phyloP scores from a whole-genome alignment of 805 yeast genomes.

The Danielia oregonensis region DNA sequence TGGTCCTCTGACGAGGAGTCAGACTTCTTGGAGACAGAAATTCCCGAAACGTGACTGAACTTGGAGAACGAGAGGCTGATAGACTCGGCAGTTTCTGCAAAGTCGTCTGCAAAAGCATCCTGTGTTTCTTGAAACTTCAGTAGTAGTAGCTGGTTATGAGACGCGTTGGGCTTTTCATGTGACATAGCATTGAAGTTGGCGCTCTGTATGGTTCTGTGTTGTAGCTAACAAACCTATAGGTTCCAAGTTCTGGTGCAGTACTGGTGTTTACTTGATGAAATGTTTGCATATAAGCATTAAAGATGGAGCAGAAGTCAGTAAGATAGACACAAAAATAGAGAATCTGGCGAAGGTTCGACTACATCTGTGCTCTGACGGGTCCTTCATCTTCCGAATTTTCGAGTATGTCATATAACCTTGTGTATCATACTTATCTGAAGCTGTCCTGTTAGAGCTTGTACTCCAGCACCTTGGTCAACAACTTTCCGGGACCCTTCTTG shows the following conservation, averaged over 20 bases:
- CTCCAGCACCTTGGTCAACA: slow-evolving; percentile 39
- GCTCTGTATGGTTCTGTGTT: background rate
- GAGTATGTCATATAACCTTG: too few species aligned
- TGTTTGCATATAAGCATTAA: slow-evolving; percentile 2
- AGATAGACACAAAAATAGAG: too few species aligned
- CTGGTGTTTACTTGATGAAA: slow-evolving; percentile 4
- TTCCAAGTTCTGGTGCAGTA: slow-evolving; percentile 3
- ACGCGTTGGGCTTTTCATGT: slow-evolving; percentile 3
- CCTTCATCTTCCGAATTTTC: too few species aligned
- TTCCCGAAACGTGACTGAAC: slow-evolving; percentile 30
- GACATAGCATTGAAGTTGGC: background rate
- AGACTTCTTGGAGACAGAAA: slow-evolving; percentile 14
- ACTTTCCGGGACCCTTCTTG: slow-evolving; percentile 46
- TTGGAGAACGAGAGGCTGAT: slow-evolving; percentile 33
- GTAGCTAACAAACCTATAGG: background rate
- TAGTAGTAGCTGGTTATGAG: too few species aligned
- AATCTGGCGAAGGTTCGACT: too few species aligned
- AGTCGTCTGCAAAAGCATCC: slow-evolving; percentile 23
- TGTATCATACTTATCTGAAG: too few species aligned
- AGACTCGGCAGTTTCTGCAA: slow-evolving; percentile 22
- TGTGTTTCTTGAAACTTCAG: slow-evolving; percentile 10
- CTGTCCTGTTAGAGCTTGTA: slow-evolving; percentile 1
- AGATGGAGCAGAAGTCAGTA: too few species aligned
- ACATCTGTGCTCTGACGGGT: too few species aligned
- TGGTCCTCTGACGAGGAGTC: slow-evolving; percentile 1